These are phyloP conservation scores for Cairneyella variabilis DNA, from an alignment of 495 filamentous ascomycete species.

Conservation along the genomic window DNA sequence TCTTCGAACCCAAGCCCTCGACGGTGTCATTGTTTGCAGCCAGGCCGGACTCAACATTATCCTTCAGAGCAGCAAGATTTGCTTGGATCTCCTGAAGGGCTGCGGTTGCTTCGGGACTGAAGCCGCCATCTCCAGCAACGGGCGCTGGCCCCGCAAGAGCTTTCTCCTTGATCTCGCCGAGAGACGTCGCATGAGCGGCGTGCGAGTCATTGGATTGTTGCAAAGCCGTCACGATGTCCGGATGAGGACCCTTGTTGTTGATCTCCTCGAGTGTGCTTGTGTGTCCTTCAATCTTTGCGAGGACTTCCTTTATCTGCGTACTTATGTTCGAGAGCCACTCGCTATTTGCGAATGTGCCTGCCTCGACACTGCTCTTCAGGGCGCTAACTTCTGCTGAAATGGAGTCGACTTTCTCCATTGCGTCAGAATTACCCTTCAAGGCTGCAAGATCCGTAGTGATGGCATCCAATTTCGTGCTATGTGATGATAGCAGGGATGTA, in stretches of 20 bases:
- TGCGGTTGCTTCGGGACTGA: not conserved
- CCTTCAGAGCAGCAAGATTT: slow-evolving; percentile 19
- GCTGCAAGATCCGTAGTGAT: slow-evolving; percentile 17
- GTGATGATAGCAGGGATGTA: slow-evolving; percentile 11
- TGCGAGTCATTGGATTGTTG: slow-evolving; percentile 20
- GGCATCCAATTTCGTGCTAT: slow-evolving; percentile 20
- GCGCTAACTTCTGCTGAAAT: slow-evolving; percentile 15
- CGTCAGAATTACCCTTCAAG: slow-evolving; percentile 16
- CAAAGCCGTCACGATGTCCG: slow-evolving; percentile 15
- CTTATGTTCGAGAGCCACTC: slow-evolving; percentile 11
- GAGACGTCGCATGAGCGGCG: slow-evolving; percentile 10
- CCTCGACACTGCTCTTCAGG: slow-evolving; percentile 13
- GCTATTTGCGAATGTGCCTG: slow-evolving; percentile 12
- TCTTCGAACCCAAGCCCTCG: slow-evolving; percentile 15
- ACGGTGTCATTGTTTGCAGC: slow-evolving; percentile 15
- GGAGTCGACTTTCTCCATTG: not conserved
- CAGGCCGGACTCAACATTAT: slow-evolving; percentile 17
- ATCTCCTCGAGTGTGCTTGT: slow-evolving; percentile 13
- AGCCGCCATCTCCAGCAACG: not conserved
- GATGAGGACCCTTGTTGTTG: slow-evolving; percentile 5
- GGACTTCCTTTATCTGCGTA: slow-evolving; percentile 13
- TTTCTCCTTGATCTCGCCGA: slow-evolving; percentile 22
- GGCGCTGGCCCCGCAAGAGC: slow-evolving; percentile 2
- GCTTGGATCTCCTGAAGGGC: slow-evolving; percentile 12
- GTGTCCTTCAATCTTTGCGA: slow-evolving; percentile 16